Conservation (phyloP, 2,329 filamentous ascomycete genomes). For the Fusarium armeniacum region DNA sequence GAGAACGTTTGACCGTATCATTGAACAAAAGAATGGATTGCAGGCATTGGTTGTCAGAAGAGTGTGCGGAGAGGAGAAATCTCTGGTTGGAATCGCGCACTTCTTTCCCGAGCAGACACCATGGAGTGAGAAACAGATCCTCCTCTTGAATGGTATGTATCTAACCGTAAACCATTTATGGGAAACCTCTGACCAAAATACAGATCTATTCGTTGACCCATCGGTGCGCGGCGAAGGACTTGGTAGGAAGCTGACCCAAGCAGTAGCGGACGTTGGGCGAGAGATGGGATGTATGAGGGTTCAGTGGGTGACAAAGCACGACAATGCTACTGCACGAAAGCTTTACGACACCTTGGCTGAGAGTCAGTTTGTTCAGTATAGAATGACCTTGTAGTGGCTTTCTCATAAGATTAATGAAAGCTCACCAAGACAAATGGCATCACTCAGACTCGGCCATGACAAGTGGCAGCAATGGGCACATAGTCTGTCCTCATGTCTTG, state of each 20-base stretch:
- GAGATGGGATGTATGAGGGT: constrained; percentile 30
- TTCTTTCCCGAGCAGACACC: constrained; percentile 42
- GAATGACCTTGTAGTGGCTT: constrained; percentile 16
- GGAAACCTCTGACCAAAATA: neutral
- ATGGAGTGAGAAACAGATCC: constrained; percentile 39
- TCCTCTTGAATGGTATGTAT: constrained; percentile 27
- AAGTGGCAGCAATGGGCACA: neutral
- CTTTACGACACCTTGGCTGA: constrained; percentile 38
- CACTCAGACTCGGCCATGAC: accelerated
- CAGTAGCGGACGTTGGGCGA: constrained; percentile 29
- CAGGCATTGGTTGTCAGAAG: constrained; percentile 25
- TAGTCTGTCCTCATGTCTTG: neutral
- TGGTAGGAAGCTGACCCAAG: constrained; percentile 27
- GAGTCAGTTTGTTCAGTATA: constrained; percentile 35
- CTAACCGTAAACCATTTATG: accelerated
- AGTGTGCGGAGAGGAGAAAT: neutral
- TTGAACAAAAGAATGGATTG: constrained; percentile 21
- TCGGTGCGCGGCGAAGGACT: constrained; percentile 14
- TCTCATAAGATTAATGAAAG: accelerated
- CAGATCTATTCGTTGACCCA: constrained; percentile 30
- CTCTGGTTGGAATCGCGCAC: constrained; percentile 28
- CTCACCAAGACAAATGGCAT: accelerated
- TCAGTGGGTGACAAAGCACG: constrained; percentile 40
- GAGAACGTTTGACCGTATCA: constrained; percentile 28
- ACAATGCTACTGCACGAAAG: constrained; percentile 22